Base-by-base conservation (phyloP, 495 filamentous ascomycete species). In the Emericellopsis terricola region DNA sequence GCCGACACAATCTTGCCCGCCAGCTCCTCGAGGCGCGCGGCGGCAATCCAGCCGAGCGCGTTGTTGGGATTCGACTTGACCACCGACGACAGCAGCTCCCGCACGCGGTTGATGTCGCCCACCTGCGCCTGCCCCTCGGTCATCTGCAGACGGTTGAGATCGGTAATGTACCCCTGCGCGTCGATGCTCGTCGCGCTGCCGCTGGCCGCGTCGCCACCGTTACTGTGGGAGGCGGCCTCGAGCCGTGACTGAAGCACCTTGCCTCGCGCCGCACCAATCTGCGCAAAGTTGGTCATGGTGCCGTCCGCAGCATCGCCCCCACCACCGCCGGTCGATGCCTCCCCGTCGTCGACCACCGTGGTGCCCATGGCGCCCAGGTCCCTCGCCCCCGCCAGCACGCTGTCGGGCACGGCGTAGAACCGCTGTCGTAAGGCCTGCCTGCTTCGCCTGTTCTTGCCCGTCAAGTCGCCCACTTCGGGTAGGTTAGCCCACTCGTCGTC, bases 401-500 rank as follows among this genome's bases (percentile, higher is more conserved):
- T 94, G 56, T 99, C 89, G 2, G 89, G 89, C 4, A 96, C 89
- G 10, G 85, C 91, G 49, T 99, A 99, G 53, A 92, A 94, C 31
- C 83, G 71, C 42, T 91, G 71, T 33, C 80, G 69, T 34, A 76
- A 60, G 37, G 82, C 81, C 51, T 91, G 78, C 37, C 85, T 82
- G 34, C 71, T 73, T 37, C 91, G 63, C 51, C 85, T 69, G 38
- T 93, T 92, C 53, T 81, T 86, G 31, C 91, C 87, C 0, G 89
- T 99, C 38, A 96, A 68, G 53, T 99, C 89, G 37, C 89, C 89
- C 24, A 93, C 85, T 43, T 99, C 89, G 6, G 89, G 89, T 19
- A 99, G 63, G 40, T 75, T 86, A 28, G 85, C 85, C 89, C 89
- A 99, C 40, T 94, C 86, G 34, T 96, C 87, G 57, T 94, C 89